Evolutionary conservation across 768 basidiomycete genomes (phyloP), one percentile per base, ranked within the genome.

Genomic region (Boletus huronensis): DNA sequence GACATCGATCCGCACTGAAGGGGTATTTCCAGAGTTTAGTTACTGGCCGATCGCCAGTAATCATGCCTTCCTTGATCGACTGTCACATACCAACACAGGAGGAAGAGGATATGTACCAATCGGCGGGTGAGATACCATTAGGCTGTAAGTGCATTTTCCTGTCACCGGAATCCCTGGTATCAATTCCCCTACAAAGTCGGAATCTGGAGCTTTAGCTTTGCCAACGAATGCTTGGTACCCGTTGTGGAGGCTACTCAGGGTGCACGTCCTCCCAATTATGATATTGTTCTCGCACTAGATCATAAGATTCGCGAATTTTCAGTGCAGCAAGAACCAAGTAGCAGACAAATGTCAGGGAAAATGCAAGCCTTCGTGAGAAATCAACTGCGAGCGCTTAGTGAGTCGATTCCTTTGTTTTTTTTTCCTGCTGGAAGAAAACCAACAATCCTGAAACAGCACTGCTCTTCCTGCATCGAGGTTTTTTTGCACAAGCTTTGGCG

Each of bases 401-500:
- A 48, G 64, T 66, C 40, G 14, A 47, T 34, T 31, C 9, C 0
- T 8, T 35, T 17, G 2, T 28, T 28, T 39, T 26, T n/a, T 32
- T n/a, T n/a, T n/a, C n/a, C 26, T 32, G 28, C 3, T 54, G 45
- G n/a, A 38, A 48, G 39, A 16, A 55, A 56, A 13, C 25, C 21
- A 34, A 57, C 39, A 38, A 48, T 5, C 3, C 39, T 34, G 32
- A 36, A 47, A 34, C 54, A 83, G 82, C 81, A 63, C 70, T 82
- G 13, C 58, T 84, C 48, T 80, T 76, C 62, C 69, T 84, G 14
- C 83, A 84, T 63, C 75, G 83, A 47, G 74, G 76, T 19, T 82
- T 77, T 64, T 84, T 84, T 60, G 80, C 79, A 10, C 79, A 81
- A 61, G 82, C 79, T 6, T 72, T 84, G 67, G 67, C 74, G 2